Conservation (phyloP, 345 rosid species). For the Boechera stricta region DNA sequence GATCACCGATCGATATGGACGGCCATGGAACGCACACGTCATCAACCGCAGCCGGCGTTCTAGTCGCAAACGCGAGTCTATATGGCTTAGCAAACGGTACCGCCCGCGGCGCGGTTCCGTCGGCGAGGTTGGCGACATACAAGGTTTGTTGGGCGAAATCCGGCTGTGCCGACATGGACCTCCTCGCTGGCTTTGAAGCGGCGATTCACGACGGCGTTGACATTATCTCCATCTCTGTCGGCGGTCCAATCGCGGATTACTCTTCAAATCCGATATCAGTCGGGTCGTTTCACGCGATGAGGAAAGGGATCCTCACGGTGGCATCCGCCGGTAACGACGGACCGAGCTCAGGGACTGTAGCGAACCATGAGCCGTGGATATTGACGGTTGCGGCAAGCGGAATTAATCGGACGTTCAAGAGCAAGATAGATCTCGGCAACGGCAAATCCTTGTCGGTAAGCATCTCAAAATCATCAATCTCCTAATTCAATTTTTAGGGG, state of each 20-base stretch:
- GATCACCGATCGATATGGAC: constrained; percentile 70
- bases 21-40: constrained; percentile 97
- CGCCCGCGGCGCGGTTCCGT: constrained; percentile 83
- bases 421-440: constrained; percentile 66
- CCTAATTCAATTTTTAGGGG: not conserved
- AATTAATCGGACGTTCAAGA: constrained; percentile 71
- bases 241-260: constrained; percentile 55
- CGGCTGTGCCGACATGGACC: constrained; percentile 86
- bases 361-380: constrained; percentile 89
- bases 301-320: constrained; percentile 79
- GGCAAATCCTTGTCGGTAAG: constrained; percentile 64
- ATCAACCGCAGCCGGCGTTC: constrained; percentile 72
- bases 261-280: constrained; percentile 60
- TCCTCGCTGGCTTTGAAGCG: constrained; percentile 82
- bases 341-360: constrained; percentile 54
- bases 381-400: constrained; percentile 90
- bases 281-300: constrained; percentile 84
- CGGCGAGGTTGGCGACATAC: constrained; percentile 77
- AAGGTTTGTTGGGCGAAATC: constrained; percentile 82
- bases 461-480: not conserved
- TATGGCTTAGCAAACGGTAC: constrained; percentile 71
- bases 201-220: constrained; percentile 85
- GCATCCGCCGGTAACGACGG: constrained; percentile 87
- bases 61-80: constrained; percentile 62
- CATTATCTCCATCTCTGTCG: constrained; percentile 75